Evolutionary conservation across 2,329 filamentous ascomycete species (phyloP), one percentile per base, ranked within the genome.

Genomic region (Stenocarpella maydis): DNA sequence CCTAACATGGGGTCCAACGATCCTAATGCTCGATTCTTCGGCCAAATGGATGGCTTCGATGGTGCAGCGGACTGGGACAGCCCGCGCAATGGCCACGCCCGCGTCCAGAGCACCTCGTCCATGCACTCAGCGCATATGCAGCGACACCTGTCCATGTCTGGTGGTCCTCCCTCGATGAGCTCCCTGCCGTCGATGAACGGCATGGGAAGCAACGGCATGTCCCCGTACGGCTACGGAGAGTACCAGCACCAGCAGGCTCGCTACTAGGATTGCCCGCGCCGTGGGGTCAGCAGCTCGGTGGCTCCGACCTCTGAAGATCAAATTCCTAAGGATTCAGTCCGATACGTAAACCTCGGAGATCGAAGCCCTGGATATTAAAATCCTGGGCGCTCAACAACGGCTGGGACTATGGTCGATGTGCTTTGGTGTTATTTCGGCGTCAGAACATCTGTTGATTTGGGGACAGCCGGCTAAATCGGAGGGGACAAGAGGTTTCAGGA

Each of bases 131-230:
- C 41, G 17, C 64, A 31, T n/a, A 55, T 55, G 45, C 69, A 69
- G 53, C 67, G 52, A 24, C 55, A 37, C n/a, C 28, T n/a, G 26
- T 52, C 63, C 19, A 53, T 69, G 49, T 49, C 67, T 10, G 67
- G 61, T 26, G 66, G 66, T 15, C 69, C 66, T 12, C 66, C 66
- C 3, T 9, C 43, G 12, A 60, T 65, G 66, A 52, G 66, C 49
- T 63, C 68, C 52, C 49, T 69, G 12, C 67, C 70, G 2, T 69
- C 70, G 4, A 69, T 71, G 67, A 69, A 65, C 50, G 65, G 63
- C 64, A 67, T 67, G 63, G 50, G 43, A 10, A 41, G 47, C 34
- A 47, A 34, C 31, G 52, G 34, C 49, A 21, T 67, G 28, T 9
- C 41, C 28, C 37, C 28, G 15, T 67, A 58, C 31, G 43, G 21